Evolutionary conservation across 306 rosid species (phyloP).

Genomic region (Acacia confusa): DNA sequence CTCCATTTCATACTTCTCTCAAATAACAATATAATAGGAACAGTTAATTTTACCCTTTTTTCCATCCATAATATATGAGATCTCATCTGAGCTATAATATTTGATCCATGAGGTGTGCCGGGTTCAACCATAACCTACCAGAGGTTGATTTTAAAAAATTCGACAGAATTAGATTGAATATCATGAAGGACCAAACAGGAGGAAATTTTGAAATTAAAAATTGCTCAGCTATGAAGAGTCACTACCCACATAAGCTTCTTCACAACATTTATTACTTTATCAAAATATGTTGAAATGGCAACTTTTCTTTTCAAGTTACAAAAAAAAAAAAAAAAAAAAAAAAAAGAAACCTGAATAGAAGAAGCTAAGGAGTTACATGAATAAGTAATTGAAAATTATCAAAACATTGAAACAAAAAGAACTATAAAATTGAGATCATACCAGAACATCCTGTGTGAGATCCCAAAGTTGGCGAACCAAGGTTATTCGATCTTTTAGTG

Average conservation of each 20-base stretch:
- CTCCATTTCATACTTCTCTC: neutral
- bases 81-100: conserved; percentile 90
- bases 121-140: conserved; percentile 88
- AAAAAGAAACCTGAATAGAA: neutral
- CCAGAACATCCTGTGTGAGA: conserved; percentile 86
- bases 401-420: conserved; percentile 17
- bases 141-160: conserved; percentile 32
- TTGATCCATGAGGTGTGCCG: conserved; percentile 90
- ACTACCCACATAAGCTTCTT: conserved; percentile 9
- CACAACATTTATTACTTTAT: neutral
- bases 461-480: conserved; percentile 92
- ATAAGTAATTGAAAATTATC: conserved; percentile 9
- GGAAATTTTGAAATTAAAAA: conserved; percentile 2
- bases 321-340: neutral
- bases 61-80: conserved; percentile 97
- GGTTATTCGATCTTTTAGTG: conserved; percentile 81
- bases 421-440: conserved; percentile 37
- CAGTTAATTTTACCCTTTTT: conserved; percentile 54
- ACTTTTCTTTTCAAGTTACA: neutral
- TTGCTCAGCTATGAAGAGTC: conserved; percentile 8
- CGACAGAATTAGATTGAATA: conserved; percentile 20
- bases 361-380: conserved; percentile 6
- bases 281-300: neutral
- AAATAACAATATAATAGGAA: neutral
- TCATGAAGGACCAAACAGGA: neutral